These are phyloP conservation scores for Waitea zeae DNA, from an alignment of 1,284 basidiomycete species.

Conservation along the genomic window DNA sequence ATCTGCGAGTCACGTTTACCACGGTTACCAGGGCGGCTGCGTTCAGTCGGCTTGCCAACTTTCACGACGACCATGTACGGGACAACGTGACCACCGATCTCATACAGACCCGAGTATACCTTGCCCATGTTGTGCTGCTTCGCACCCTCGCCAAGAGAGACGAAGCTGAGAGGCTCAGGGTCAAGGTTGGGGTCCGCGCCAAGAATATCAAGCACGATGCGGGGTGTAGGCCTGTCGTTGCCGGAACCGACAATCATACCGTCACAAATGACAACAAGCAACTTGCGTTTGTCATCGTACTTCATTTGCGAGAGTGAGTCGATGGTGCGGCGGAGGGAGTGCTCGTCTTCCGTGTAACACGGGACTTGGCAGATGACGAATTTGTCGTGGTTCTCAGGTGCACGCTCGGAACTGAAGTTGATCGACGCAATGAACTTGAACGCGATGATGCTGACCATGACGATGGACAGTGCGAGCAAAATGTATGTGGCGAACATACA, in stretches of 20 bases:
- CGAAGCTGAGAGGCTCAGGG: conserved; percentile 88
- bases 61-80: conserved; percentile 96
- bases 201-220: conserved; percentile 92
- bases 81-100: conserved; percentile 88
- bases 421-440: conserved; percentile 97
- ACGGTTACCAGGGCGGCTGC: conserved; percentile 84
- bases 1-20: conserved; percentile 97
- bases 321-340: conserved; percentile 79
- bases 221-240: conserved; percentile 81
- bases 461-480: conserved; percentile 72
- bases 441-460: conserved; percentile 93
- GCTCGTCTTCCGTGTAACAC: conserved; percentile 92
- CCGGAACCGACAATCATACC: conserved; percentile 97
- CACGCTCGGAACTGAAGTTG: conserved; percentile 70
- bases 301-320: conserved; percentile 89
- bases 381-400: conserved; percentile 94
- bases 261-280: conserved; percentile 91
- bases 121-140: conserved; percentile 99
- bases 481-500: conserved; percentile 90
- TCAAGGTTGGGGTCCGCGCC: conserved; percentile 88
- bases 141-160: conserved; percentile 85
- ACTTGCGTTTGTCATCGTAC: conserved; percentile 97
- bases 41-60: conserved; percentile 90
- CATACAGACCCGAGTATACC: conserved; percentile 93
- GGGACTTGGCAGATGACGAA: conserved; percentile 98